These are phyloP conservation scores for Colletotrichum kahawae DNA, from an alignment of 2,329 filamentous ascomycete genomes.

Conservation along the genomic window DNA sequence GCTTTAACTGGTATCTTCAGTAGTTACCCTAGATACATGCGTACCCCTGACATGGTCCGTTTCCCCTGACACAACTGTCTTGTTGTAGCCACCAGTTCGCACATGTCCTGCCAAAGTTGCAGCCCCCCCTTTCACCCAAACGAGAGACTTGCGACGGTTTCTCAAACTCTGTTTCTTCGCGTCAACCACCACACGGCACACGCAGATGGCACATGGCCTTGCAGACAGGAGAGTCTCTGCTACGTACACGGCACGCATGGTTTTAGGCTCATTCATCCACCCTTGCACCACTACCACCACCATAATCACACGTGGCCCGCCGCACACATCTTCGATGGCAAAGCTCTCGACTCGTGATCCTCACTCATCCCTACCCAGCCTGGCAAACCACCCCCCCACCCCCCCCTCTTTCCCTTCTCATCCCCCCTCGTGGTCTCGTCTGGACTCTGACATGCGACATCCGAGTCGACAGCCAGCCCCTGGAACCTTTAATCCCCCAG, in stretches of 20 bases:
- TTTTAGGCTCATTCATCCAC: background rate
- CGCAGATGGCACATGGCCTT: background rate
- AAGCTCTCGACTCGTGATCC: background rate
- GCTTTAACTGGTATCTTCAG: background rate
- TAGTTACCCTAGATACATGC: background rate
- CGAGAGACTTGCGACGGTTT: background rate
- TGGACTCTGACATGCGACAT: background rate
- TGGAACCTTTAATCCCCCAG: background rate
- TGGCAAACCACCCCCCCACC: too few species aligned
- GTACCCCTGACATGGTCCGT: background rate
- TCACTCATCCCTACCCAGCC: too few species aligned
- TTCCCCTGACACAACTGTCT: background rate
- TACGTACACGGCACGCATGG: background rate
- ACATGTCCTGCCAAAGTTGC: background rate
- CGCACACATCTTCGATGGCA: background rate
- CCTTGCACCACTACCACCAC: background rate
- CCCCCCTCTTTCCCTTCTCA: too few species aligned
- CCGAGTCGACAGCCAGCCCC: background rate
- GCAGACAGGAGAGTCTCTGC: background rate
- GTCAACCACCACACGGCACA: background rate
- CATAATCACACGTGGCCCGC: background rate
- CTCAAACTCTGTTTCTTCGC: background rate
- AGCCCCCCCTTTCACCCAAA: background rate
- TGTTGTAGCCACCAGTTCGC: background rate
- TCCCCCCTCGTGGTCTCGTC: background rate